Percentiles rank a stretch among this genome's conserved stretches.
These are phyloP conservation scores for Pseudogymnoascus sp. DNA, from an alignment of 2,329 filamentous ascomycete genomes.

Conservation along the genomic window DNA sequence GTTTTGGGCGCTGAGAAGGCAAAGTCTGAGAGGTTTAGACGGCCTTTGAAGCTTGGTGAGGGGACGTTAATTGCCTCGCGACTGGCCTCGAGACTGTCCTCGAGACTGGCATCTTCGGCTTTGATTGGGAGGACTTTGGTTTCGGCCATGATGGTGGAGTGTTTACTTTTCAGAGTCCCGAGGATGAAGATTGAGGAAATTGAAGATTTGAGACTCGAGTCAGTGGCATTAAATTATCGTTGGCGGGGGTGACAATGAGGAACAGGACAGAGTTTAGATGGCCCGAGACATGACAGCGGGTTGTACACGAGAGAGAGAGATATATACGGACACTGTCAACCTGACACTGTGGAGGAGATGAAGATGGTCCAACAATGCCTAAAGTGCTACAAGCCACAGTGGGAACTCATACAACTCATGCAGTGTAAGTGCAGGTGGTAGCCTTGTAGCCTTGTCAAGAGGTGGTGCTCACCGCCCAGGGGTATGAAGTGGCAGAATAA, in stretches of 20 bases:
- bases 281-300: not conserved
- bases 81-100: not conserved
- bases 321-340: not conserved
- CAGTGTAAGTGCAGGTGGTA: not conserved
- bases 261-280: not conserved
- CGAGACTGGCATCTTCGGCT: conserved; percentile 9
- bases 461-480: not conserved
- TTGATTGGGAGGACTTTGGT: not conserved
- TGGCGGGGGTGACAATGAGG: not conserved
- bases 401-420: not conserved
- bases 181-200: not conserved
- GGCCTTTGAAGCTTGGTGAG: conserved; percentile 22
- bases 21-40: conserved; percentile 20
- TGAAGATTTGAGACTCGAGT: conserved; percentile 1
- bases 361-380: not conserved
- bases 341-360: not conserved
- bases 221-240: not conserved
- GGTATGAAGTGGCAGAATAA: not conserved
- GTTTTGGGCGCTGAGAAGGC: not conserved
- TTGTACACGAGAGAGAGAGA: not conserved
- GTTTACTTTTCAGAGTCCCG: not conserved
- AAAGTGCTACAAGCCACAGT: not conserved
- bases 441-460: not conserved
- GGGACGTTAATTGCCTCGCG: conserved; percentile 1
- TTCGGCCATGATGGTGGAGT: not conserved